Evolutionary conservation across 495 filamentous ascomycete genomes (phyloP).

Genomic region (Lasiosphaeris hirsuta): DNA sequence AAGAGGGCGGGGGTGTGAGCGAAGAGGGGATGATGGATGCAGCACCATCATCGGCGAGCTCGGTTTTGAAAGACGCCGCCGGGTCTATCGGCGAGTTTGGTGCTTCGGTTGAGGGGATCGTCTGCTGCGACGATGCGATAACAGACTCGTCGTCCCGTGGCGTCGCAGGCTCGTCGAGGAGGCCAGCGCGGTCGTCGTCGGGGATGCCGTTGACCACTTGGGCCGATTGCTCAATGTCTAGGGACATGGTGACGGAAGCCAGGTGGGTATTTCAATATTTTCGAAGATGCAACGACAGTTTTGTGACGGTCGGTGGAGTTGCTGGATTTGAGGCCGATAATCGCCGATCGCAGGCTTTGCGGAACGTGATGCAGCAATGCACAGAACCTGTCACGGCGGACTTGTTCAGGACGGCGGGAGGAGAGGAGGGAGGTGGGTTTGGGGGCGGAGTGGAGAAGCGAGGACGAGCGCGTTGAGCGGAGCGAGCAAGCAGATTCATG

Average conservation of each 20-base stretch:
- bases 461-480: neutral
- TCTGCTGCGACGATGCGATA: conserved; percentile 36
- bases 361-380: no score
- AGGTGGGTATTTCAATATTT: neutral
- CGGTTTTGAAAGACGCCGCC: conserved; percentile 34
- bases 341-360: no score
- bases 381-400: neutral
- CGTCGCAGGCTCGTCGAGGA: conserved; percentile 36
- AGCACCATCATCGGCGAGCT: conserved; percentile 38
- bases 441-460: neutral
- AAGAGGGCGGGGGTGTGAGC: conserved; percentile 73
- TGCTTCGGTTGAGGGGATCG: conserved; percentile 43
- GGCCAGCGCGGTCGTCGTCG: conserved; percentile 24
- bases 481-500: neutral
- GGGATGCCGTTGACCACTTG: conserved; percentile 26
- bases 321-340: no score
- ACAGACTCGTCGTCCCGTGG: conserved; percentile 34
- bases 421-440: neutral
- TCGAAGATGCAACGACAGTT: neutral
- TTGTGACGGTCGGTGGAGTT: neutral
- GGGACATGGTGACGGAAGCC: conserved; percentile 14
- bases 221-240: conserved; percentile 22
- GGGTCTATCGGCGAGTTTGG: conserved; percentile 41
- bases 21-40: conserved; percentile 45
- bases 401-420: neutral